Conservation (phyloP, 2,329 filamentous ascomycete species). For the Allantophomopsis cytisporea region DNA sequence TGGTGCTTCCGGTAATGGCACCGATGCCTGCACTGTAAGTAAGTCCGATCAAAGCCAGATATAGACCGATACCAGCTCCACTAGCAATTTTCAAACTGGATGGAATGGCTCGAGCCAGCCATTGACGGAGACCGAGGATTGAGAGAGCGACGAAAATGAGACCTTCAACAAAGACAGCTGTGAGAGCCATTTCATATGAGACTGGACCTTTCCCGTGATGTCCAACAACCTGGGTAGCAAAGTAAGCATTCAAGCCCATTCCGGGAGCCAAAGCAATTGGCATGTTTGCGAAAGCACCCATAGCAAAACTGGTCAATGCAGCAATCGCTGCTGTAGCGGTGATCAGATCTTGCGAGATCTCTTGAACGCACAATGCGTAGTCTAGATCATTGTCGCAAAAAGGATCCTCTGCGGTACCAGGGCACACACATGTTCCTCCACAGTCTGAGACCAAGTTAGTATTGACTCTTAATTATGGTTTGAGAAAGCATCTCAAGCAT, state of each 20-base stretch:
- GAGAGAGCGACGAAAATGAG: slow-evolving; percentile 75
- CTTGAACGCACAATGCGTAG: slow-evolving; percentile 47
- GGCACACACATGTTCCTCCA: slow-evolving; percentile 67
- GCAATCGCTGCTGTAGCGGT: slow-evolving; percentile 78
- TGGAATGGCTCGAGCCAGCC: slow-evolving; percentile 75
- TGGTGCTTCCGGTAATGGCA: slow-evolving; percentile 52
- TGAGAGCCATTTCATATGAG: slow-evolving; percentile 63
- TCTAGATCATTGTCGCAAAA: slow-evolving; percentile 38
- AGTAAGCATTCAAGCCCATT: slow-evolving; percentile 81
- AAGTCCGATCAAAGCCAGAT: slow-evolving; percentile 54
- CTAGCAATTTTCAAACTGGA: slow-evolving; percentile 78
- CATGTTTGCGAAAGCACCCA: slow-evolving; percentile 70
- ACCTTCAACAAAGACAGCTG: slow-evolving; percentile 80
- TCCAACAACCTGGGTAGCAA: slow-evolving; percentile 66
- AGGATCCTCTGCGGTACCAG: slow-evolving; percentile 32
- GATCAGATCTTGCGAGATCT: slow-evolving; percentile 52
- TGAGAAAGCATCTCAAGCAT: too few relatives aligned
- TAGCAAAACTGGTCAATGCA: slow-evolving; percentile 65
- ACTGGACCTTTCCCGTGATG: slow-evolving; percentile 61
- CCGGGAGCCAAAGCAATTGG: slow-evolving; percentile 61
- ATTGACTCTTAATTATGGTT: slow-evolving; percentile 18
- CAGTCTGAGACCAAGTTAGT: slow-evolving; percentile 35
- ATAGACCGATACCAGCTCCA: slow-evolving; percentile 74
- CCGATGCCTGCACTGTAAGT: slow-evolving; percentile 78
- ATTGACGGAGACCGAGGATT: slow-evolving; percentile 70